Evolutionary conservation across 805 yeast genomes (phyloP).

Genomic region (Cyberlindnera amylophila): DNA sequence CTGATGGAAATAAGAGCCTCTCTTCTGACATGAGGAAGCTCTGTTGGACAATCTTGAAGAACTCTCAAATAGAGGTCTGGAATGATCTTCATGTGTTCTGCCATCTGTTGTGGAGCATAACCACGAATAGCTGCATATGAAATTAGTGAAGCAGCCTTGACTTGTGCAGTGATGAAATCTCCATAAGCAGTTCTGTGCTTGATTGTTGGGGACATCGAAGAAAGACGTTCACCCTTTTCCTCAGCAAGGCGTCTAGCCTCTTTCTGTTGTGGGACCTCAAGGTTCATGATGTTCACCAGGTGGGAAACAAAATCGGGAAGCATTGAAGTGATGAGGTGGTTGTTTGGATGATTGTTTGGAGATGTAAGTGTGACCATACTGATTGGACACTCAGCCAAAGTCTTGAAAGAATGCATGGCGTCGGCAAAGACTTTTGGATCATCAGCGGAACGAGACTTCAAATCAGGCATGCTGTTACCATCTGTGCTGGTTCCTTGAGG

Average conservation of each 20-base stretch:
- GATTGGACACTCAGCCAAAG: constrained; percentile 93
- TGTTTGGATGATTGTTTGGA: constrained; percentile 81
- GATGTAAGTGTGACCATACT: constrained; percentile 91
- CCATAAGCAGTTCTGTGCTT: constrained; percentile 75
- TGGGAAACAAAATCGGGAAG: constrained; percentile 78
- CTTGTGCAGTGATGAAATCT: constrained; percentile 89
- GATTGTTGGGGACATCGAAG: constrained; percentile 72
- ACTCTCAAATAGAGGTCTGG: constrained; percentile 86
- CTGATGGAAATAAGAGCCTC: constrained; percentile 92
- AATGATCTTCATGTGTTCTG: constrained; percentile 53
- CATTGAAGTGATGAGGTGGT: constrained; percentile 64
- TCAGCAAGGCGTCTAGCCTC: constrained; percentile 58
- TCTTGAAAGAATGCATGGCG: constrained; percentile 82
- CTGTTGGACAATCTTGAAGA: constrained; percentile 93
- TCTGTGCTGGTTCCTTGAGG: constrained; percentile 32
- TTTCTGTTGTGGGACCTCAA: constrained; percentile 81
- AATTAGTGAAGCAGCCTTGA: constrained; percentile 90
- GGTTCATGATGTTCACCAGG: constrained; percentile 64
- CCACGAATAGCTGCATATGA: constrained; percentile 90
- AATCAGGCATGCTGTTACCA: constrained; percentile 36
- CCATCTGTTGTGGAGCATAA: constrained; percentile 62
- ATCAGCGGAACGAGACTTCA: constrained; percentile 27
- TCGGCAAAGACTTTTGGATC: constrained; percentile 52
- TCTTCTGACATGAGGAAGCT: constrained; percentile 84
- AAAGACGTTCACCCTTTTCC: constrained; percentile 52